These are phyloP conservation scores for Pestalotiopsis sp. DNA, from an alignment of 2,329 filamentous ascomycete species.

Conservation along the genomic window DNA sequence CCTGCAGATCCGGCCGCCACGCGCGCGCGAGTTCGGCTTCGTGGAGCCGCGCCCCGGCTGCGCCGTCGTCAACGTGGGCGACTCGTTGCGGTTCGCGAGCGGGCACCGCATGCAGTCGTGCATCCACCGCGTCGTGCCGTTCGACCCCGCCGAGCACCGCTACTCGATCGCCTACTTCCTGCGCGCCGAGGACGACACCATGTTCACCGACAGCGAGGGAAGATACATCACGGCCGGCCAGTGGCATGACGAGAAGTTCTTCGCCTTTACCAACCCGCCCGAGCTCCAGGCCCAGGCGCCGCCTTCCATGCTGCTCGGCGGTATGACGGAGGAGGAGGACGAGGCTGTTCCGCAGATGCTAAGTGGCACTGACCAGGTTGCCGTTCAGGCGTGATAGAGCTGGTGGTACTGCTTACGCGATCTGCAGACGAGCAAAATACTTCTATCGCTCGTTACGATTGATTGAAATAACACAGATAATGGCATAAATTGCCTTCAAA, in stretches of 20 bases:
- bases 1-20: constrained; percentile 56
- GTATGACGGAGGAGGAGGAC: constrained; percentile 46
- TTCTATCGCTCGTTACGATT: neutral
- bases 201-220: constrained; percentile 57
- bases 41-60: constrained; percentile 52
- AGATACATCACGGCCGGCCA: constrained; percentile 53
- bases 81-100: constrained; percentile 58
- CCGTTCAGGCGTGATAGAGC: neutral
- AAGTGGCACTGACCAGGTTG: neutral
- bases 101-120: constrained; percentile 56
- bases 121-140: constrained; percentile 59
- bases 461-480: neutral
- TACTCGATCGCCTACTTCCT: constrained; percentile 63
- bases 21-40: constrained; percentile 51
- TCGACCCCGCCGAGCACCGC: constrained; percentile 52
- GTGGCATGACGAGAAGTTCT: constrained; percentile 59
- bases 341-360: constrained; percentile 11
- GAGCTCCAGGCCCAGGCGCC: constrained; percentile 50
- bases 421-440: neutral
- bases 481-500: no score
- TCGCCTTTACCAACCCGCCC: constrained; percentile 46
- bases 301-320: constrained; percentile 49
- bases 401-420: neutral
- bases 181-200: constrained; percentile 56
- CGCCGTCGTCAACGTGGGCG: constrained; percentile 60